Evolutionary conservation across 345 rosid species (phyloP).

Genomic region (Kernera saxatilis): DNA sequence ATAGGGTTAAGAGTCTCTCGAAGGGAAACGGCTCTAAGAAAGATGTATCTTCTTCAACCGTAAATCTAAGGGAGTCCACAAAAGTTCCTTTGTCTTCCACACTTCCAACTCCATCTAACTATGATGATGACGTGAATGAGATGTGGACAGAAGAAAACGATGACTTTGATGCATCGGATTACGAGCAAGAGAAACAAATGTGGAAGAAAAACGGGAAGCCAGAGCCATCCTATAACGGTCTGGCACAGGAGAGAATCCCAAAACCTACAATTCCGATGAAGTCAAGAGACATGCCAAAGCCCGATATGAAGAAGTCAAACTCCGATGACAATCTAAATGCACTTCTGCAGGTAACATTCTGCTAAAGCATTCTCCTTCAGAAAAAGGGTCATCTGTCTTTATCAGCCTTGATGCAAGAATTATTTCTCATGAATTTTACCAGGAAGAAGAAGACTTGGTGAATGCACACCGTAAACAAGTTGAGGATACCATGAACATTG

Average conservation of each 20-base stretch:
- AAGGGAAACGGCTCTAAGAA: slow-evolving; percentile 85
- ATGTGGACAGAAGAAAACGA: slow-evolving; percentile 81
- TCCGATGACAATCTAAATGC: slow-evolving; percentile 70
- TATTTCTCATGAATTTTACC: slow-evolving; percentile 18
- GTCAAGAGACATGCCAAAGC: slow-evolving; percentile 39
- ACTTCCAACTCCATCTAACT: slow-evolving; percentile 50
- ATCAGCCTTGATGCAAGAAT: neutral
- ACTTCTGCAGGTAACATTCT: slow-evolving; percentile 58
- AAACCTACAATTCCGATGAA: slow-evolving; percentile 46
- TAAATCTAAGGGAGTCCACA: slow-evolving; percentile 73
- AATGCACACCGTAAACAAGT: slow-evolving; percentile 93
- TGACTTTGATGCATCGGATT: slow-evolving; percentile 70
- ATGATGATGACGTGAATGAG: slow-evolving; percentile 63
- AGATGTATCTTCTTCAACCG: slow-evolving; percentile 61
- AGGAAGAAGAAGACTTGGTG: slow-evolving; percentile 98
- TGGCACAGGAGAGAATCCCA: slow-evolving; percentile 50
- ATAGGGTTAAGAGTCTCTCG: slow-evolving; percentile 96
- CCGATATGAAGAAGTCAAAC: slow-evolving; percentile 50
- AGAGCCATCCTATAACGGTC: slow-evolving; percentile 38
- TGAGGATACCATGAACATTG: slow-evolving; percentile 94
- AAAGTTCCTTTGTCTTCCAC: slow-evolving; percentile 56
- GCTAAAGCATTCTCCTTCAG: neutral
- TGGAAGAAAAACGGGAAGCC: slow-evolving; percentile 70
- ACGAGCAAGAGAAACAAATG: slow-evolving; percentile 59
- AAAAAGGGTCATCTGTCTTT: neutral